phyloP scores from a whole-genome alignment of 768 basidiomycete species.

The Serendipita sp. region DNA sequence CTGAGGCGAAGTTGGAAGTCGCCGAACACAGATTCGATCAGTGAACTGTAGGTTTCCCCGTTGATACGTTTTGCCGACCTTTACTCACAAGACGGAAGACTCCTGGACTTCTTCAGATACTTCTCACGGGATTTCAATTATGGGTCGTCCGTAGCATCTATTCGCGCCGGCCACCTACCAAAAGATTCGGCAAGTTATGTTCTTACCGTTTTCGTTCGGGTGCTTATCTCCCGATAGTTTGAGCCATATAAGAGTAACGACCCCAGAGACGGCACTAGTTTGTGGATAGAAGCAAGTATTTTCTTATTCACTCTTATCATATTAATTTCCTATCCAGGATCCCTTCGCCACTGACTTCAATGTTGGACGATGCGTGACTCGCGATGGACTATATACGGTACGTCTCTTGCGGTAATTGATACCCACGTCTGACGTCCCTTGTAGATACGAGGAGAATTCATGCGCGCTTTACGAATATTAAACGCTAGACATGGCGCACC shows the following conservation, averaged over 20 bases:
- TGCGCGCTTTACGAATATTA: slow-evolving; percentile 83
- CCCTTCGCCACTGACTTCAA: slow-evolving; percentile 96
- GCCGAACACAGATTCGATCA: slow-evolving; percentile 82
- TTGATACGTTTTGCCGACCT: not conserved
- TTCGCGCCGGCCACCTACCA: slow-evolving; percentile 73
- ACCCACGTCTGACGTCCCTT: not conserved
- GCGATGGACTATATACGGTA: slow-evolving; percentile 89
- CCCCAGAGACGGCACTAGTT: slow-evolving; percentile 73
- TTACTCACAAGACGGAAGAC: slow-evolving; percentile 26
- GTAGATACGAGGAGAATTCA: slow-evolving; percentile 96
- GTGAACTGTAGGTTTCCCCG: slow-evolving; percentile 58
- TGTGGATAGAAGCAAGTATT: slow-evolving; percentile 76
- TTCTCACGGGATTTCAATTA: slow-evolving; percentile 89
- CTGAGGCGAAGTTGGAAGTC: slow-evolving; percentile 86
- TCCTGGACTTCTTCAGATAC: slow-evolving; percentile 97
- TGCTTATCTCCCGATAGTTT: slow-evolving; percentile 3
- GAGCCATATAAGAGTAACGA: slow-evolving; percentile 37
- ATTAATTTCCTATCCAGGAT: slow-evolving; percentile 36
- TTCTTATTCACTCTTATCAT: not conserved
- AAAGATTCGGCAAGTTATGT: slow-evolving; percentile 35
- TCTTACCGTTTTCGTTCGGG: not conserved
- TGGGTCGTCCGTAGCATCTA: slow-evolving; percentile 80
- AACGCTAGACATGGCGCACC: slow-evolving; percentile 62
- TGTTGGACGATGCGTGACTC: slow-evolving; percentile 90
- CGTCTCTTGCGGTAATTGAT: slow-evolving; percentile 14